Base-by-base conservation (phyloP, 2,329 filamentous ascomycete genomes). In the Ramichloridium luteum region DNA sequence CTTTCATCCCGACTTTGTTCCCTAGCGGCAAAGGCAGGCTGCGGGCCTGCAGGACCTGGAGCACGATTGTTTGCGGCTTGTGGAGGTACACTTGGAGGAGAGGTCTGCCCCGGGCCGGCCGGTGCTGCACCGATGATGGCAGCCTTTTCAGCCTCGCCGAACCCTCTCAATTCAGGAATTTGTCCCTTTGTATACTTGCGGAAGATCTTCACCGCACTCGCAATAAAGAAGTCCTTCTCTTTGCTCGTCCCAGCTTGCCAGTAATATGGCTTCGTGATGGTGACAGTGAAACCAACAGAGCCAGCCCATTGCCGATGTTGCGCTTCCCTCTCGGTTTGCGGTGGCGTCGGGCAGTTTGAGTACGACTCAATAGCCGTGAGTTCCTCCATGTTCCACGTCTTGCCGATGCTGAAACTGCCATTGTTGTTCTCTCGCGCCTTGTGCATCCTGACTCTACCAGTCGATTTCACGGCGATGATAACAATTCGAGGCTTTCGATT, bases 211-310 rank as follows among this genome's bases (percentile, higher is more conserved):
- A 96, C 75, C 46, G 96, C 61, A 57, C 86, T 94, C 18, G 82
- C 85, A 49, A 98, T 90, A 58, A 98, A 98, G 61, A 96, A 96
- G 54, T 93, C 88, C 66, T 94, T 96, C 60, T 98, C 90, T 62
- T 94, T 94, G 32, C 82, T 72, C 1, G 83, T 90, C 43, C 84
- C 77, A 18, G 90, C 85, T 57, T 93, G 76, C 90, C 90, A 98
- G 57, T 90, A 98, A 59, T 98, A 98, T 0, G 85, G 81, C 57
- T 98, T 98, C 15, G 80, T 79, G 16, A 98, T 72, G 2, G 78
- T 90, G 30, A 96, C 83, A 15, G 80, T 66, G 52, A 98, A 96
- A 11, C 90, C 90, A 27, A 75, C 74, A 35, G 78, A 77, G 31
- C 80, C 77, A 13, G 84, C 88, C 81, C 82, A 93, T 52, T 79